Evolutionary conservation across 352 stramenopile species (phyloP).

Genomic region (Globisporangium polare): DNA sequence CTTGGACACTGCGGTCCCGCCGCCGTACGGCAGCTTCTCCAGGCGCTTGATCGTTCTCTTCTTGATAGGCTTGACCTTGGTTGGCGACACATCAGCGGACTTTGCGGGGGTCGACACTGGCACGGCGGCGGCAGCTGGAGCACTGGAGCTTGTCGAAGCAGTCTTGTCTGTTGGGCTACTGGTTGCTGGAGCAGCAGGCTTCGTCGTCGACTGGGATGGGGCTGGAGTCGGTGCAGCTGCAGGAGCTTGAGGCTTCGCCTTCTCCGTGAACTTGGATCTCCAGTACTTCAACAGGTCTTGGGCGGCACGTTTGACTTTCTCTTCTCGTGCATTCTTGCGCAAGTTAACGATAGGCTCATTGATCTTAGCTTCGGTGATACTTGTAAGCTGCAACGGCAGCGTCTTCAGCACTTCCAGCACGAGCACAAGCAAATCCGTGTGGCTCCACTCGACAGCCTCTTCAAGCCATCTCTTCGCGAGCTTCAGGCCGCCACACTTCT

Average conservation of each 20-base stretch:
- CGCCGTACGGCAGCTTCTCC: slow-evolving; percentile 62
- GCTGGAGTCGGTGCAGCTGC: slow-evolving; percentile 12
- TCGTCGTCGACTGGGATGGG: slow-evolving; percentile 1
- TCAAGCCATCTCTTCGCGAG: slow-evolving; percentile 78
- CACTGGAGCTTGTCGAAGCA: neutral
- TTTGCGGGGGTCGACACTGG: slow-evolving; percentile 7
- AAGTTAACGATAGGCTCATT: slow-evolving; percentile 88
- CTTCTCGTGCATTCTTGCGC: slow-evolving; percentile 70
- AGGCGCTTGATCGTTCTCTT: slow-evolving; percentile 74
- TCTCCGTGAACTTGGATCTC: slow-evolving; percentile 82
- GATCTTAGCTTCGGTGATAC: slow-evolving; percentile 85
- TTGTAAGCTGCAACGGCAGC: slow-evolving; percentile 77
- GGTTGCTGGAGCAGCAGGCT: neutral
- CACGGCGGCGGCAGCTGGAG: neutral
- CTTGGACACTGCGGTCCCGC: slow-evolving; percentile 55
- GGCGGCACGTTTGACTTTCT: slow-evolving; percentile 71
- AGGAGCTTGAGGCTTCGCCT: slow-evolving; percentile 45
- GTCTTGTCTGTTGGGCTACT: neutral
- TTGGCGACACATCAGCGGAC: slow-evolving; percentile 14
- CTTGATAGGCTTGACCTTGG: slow-evolving; percentile 49
- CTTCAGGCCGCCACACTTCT: slow-evolving; percentile 69
- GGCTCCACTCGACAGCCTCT: slow-evolving; percentile 70
- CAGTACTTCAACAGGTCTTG: slow-evolving; percentile 86
- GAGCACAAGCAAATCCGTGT: slow-evolving; percentile 76
- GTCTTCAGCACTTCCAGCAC: slow-evolving; percentile 79